phyloP scores from a whole-genome alignment of 352 stramenopile genomes.

The Phytopythium chamaehyphon region DNA sequence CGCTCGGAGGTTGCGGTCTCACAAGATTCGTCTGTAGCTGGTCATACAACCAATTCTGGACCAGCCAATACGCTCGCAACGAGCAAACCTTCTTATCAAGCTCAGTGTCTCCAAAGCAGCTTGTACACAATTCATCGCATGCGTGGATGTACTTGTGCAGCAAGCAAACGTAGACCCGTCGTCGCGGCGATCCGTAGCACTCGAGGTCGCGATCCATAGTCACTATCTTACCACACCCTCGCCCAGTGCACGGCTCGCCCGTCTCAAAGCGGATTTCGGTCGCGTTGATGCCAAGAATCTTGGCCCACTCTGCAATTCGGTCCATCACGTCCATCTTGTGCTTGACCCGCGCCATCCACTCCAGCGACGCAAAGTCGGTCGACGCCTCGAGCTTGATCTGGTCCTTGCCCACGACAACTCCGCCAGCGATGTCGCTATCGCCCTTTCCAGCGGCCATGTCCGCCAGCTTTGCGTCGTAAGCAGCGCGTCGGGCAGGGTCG shows the following conservation, averaged over 20 bases:
- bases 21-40: constrained; percentile 31
- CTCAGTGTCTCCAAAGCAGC: constrained; percentile 46
- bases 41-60: constrained; percentile 81
- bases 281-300: constrained; percentile 50
- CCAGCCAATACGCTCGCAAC: constrained; percentile 71
- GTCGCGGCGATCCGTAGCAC: constrained; percentile 59
- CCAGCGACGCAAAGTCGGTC: constrained; percentile 71
- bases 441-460: constrained; percentile 9
- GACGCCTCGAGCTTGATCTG: constrained; percentile 65
- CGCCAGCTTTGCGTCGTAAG: constrained; percentile 54
- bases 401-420: constrained; percentile 39
- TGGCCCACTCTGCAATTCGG: constrained; percentile 67
- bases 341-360: constrained; percentile 81
- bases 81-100: constrained; percentile 61
- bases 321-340: constrained; percentile 88
- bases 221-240: constrained; percentile 74
- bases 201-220: constrained; percentile 77
- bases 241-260: constrained; percentile 51
- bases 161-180: constrained; percentile 73
- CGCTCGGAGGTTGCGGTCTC: not conserved
- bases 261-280: constrained; percentile 73
- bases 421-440: constrained; percentile 3
- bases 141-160: constrained; percentile 82
- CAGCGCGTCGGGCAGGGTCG: constrained; percentile 40
- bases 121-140: constrained; percentile 72